Evolutionary conservation across 1,284 basidiomycete species (phyloP).

Genomic region (Ceratobasidium sp.): DNA sequence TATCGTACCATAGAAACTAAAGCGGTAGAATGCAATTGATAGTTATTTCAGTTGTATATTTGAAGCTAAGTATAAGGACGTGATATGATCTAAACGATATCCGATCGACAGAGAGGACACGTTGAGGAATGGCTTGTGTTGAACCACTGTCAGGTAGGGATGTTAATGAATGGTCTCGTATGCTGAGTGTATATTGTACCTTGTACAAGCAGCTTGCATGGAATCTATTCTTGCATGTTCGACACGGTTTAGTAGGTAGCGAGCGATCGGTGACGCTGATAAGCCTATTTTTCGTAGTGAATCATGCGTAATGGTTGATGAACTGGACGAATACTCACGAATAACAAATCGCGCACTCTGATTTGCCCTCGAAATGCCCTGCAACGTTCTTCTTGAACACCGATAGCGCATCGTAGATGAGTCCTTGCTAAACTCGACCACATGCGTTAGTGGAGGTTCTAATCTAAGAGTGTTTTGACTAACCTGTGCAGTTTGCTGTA

Average conservation of each 20-base stretch:
- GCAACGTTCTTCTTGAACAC: constrained; percentile 95
- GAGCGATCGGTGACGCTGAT: constrained; percentile 91
- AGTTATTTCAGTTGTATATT: background rate
- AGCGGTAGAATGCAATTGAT: background rate
- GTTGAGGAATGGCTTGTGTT: constrained; percentile 88
- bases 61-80: background rate
- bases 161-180: constrained; percentile 28
- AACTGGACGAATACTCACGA: constrained; percentile 67
- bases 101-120: constrained; percentile 90
- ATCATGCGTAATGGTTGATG: background rate
- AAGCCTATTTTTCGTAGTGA: constrained; percentile 66
- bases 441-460: background rate
- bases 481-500: constrained; percentile 91
- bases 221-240: constrained; percentile 95
- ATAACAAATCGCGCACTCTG: constrained; percentile 94
- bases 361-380: constrained; percentile 91
- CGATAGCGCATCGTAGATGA: constrained; percentile 89
- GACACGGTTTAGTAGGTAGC: constrained; percentile 91
- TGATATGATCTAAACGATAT: constrained; percentile 58
- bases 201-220: constrained; percentile 94
- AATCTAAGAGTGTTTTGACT: constrained; percentile 47
- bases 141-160: constrained; percentile 75
- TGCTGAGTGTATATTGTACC: constrained; percentile 56
- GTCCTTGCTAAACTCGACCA: constrained; percentile 73
- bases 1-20: background rate